Conservation (phyloP, 2,329 filamentous ascomycete genomes). For the Fusarium devonianum region DNA sequence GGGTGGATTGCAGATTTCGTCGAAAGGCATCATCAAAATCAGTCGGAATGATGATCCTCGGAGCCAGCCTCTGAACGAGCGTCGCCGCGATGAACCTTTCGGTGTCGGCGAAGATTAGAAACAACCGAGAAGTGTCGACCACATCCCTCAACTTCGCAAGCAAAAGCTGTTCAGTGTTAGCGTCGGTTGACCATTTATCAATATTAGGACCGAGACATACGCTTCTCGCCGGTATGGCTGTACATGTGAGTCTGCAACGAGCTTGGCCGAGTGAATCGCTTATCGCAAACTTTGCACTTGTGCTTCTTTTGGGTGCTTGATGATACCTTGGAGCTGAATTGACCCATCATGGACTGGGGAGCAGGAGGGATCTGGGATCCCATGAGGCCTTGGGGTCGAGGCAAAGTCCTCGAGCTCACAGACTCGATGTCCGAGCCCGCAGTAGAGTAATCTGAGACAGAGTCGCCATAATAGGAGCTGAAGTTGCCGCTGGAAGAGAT, state of each 20-base stretch:
- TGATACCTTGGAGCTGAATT: slow-evolving; percentile 96
- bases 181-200: neutral
- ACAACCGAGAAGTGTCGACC: slow-evolving; percentile 97
- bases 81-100: slow-evolving; percentile 88
- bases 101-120: slow-evolving; percentile 91
- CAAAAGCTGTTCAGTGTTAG: slow-evolving; percentile 70
- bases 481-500: slow-evolving; percentile 86
- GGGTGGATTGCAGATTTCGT: too few species aligned
- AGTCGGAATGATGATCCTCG: slow-evolving; percentile 69
- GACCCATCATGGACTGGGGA: slow-evolving; percentile 97
- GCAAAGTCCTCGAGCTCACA: slow-evolving; percentile 80
- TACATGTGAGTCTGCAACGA: slow-evolving; percentile 98
- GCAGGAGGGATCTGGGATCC: slow-evolving; percentile 75
- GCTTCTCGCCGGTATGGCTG: slow-evolving; percentile 97
- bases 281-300: slow-evolving; percentile 99
- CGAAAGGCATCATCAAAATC: slow-evolving; percentile 32
- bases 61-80: slow-evolving; percentile 68
- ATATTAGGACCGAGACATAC: slow-evolving; percentile 70
- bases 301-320: slow-evolving; percentile 99
- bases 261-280: slow-evolving; percentile 93
- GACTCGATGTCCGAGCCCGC: slow-evolving; percentile 86
- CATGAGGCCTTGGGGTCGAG: slow-evolving; percentile 73
- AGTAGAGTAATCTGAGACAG: slow-evolving; percentile 92
- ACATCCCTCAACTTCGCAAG: slow-evolving; percentile 92
- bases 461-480: slow-evolving; percentile 83